A percentile compares a stretch with the other conserved stretches of the same genome.
phyloP scores from a whole-genome alignment of 2,329 filamentous ascomycete species.

The Neonectria faginata region DNA sequence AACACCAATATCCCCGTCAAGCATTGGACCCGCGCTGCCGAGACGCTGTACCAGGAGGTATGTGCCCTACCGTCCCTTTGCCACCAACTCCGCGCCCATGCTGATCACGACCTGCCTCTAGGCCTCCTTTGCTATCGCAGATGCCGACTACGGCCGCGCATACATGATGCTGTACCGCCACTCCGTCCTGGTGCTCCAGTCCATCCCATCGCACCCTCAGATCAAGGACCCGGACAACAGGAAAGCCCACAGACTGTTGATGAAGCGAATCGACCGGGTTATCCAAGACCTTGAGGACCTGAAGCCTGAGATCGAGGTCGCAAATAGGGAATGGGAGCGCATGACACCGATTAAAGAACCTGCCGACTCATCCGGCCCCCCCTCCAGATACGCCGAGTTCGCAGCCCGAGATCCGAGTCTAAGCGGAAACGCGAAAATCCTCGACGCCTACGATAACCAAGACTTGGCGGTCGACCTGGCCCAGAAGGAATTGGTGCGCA shows the following conservation, averaged over 20 bases:
- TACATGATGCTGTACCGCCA: conserved; percentile 94
- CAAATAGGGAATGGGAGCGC: conserved; percentile 75
- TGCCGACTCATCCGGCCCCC: conserved; percentile 35
- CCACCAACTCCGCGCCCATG: background rate
- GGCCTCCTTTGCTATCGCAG: conserved; percentile 86
- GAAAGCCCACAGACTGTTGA: conserved; percentile 67
- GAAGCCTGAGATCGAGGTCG: conserved; percentile 80
- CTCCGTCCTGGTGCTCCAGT: conserved; percentile 82
- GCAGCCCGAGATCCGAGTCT: conserved; percentile 72
- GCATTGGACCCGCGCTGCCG: conserved; percentile 84
- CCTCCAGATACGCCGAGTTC: conserved; percentile 58
- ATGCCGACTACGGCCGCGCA: conserved; percentile 87
- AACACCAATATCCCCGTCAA: conserved; percentile 80
- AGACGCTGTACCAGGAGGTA: conserved; percentile 85
- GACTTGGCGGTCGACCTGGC: conserved; percentile 83
- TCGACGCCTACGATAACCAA: conserved; percentile 78
- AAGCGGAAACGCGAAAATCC: conserved; percentile 65
- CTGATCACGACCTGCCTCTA: conserved; percentile 53
- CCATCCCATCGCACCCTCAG: conserved; percentile 81
- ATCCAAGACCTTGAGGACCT: conserved; percentile 79
- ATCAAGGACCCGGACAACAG: conserved; percentile 74
- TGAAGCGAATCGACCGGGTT: conserved; percentile 66
- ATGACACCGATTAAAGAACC: conserved; percentile 56
- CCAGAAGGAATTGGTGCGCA: conserved; percentile 75
- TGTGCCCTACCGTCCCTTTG: background rate